Base-by-base conservation (phyloP, 2,329 filamentous ascomycete species). In the Gnomoniopsis sp. region DNA sequence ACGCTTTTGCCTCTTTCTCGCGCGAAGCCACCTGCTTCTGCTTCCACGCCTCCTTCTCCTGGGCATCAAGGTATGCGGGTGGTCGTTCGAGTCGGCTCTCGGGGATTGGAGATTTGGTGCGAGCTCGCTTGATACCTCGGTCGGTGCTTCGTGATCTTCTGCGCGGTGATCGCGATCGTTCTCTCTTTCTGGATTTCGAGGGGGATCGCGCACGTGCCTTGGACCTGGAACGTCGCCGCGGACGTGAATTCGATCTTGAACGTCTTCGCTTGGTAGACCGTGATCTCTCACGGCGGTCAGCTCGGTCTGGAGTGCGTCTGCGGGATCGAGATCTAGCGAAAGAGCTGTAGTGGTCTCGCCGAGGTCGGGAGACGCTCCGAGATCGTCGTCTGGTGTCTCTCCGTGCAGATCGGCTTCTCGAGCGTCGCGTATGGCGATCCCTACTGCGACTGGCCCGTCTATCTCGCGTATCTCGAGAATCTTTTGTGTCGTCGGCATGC, bases 1-100 rank as follows among this genome's bases (percentile, higher is more conserved):
- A 88, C 4, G 83, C 83, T 68, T 86, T 87, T 43, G 85, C 85
- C 69, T 87, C 84, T 62, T 80, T 80, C 68, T 87, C 84, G 53
- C 84, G 79, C 67, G 85, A 83, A 68, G 79, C 82, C 55, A 85
- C 83, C 65, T 86, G 83, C 59, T 81, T 80, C 63, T 82, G 79
- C 68, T 87, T 87, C 77, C 82, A 82, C 17, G 77, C 78, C 65
- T 85, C 82, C 26, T 77, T 72, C 44, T 77, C 78, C n/a, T 79
- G 75, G 51, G 78, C 78, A 58, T 74, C 79, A 21, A 76, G 70
- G 17, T 69, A 71, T 1, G 75, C 71, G 2, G 75, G 71, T 7
- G 56, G 57, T 8, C 60, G 60, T 6, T 62, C 60, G 8, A 53
- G 49, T 8, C 51, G 52, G 19, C 38, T 55, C 46, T 60, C 55